Percentiles rank a stretch among this genome's conserved stretches.
Evolutionary conservation across 228 moss, liverwort and hornwort genomes (phyloP).

Genomic region (Sphagnum magellanicum): DNA sequence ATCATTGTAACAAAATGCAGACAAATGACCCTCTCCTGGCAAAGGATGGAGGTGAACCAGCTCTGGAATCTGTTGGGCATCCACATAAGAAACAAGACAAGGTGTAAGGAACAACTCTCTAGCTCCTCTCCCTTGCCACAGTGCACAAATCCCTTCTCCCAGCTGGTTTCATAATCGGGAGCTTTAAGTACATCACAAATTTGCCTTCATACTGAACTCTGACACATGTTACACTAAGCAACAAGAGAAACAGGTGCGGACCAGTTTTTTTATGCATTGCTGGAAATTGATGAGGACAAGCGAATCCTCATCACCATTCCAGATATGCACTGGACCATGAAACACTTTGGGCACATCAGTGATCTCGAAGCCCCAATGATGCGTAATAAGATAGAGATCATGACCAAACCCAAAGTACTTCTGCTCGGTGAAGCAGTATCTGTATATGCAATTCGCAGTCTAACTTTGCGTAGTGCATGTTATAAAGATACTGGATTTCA

Average conservation of each 20-base stretch:
- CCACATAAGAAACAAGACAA: too few relatives aligned
- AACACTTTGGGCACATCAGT: slow-evolving; percentile 15
- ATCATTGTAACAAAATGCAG: slow-evolving; percentile 46
- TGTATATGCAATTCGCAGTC: background rate
- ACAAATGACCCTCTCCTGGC: slow-evolving; percentile 47
- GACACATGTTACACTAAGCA: too few relatives aligned
- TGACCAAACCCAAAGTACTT: slow-evolving; percentile 48
- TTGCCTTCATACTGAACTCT: too few relatives aligned
- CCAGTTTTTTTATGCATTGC: slow-evolving; percentile 27
- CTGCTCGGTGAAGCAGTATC: slow-evolving; percentile 10
- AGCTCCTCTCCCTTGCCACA: too few relatives aligned
- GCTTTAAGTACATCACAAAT: too few relatives aligned
- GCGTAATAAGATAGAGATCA: slow-evolving; percentile 31
- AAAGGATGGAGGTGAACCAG: slow-evolving; percentile 40
- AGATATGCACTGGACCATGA: slow-evolving; percentile 33
- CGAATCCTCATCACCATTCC: slow-evolving; percentile 29
- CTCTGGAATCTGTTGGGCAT: slow-evolving; percentile 15
- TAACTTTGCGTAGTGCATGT: slow-evolving; percentile 25
- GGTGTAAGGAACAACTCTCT: too few relatives aligned
- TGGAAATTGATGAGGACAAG: slow-evolving; percentile 24
- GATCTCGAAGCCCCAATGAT: slow-evolving; percentile 26
- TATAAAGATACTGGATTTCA: background rate
- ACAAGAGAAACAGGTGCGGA: slow-evolving; percentile 3
- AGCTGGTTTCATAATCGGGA: too few relatives aligned
- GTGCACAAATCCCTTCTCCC: background rate